These are phyloP conservation scores for Periconia sp. DNA, from an alignment of 2,329 filamentous ascomycete genomes.

Conservation along the genomic window DNA sequence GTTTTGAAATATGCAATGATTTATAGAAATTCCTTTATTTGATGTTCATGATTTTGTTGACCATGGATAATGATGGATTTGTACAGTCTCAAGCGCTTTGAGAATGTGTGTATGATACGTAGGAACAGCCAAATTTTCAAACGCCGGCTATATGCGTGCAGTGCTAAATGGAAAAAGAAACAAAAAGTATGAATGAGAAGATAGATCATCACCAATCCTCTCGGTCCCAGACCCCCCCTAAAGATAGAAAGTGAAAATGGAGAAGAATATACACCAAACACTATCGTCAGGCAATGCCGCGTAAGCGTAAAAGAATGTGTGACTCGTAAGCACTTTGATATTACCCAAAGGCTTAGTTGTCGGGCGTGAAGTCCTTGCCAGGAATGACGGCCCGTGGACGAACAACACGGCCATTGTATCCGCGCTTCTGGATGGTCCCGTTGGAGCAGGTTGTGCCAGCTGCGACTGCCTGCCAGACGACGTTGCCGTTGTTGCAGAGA, in stretches of 20 bases:
- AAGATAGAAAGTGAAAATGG: conserved; percentile 4
- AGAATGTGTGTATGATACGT: conserved; percentile 2
- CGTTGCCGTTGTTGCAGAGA: conserved; percentile 50
- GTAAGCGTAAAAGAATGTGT: conserved; percentile 2
- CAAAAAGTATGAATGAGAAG: conserved; percentile 1
- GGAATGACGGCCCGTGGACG: conserved; percentile 24
- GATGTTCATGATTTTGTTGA: conserved; percentile 3
- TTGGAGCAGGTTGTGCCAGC: conserved; percentile 52
- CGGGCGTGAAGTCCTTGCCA: too few species aligned
- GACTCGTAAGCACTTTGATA: background rate
- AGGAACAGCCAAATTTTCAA: background rate
- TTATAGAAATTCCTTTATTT: background rate
- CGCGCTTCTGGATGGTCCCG: conserved; percentile 46
- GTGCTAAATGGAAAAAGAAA: background rate
- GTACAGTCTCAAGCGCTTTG: conserved; percentile 14
- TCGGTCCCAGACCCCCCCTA: conserved; percentile 8
- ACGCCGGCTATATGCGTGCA: conserved; percentile 5
- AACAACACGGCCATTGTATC: conserved; percentile 38
- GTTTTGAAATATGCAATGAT: too few species aligned
- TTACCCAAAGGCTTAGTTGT: conserved; percentile 3
- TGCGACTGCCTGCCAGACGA: conserved; percentile 51
- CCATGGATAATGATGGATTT: conserved; percentile 1
- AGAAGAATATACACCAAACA: conserved; percentile 11
- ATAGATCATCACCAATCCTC: conserved; percentile 4
- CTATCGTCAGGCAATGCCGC: conserved; percentile 2